Evolutionary conservation across 768 basidiomycete genomes (phyloP), one percentile per base, ranked within the genome.

Genomic region (Royoungia palumana): DNA sequence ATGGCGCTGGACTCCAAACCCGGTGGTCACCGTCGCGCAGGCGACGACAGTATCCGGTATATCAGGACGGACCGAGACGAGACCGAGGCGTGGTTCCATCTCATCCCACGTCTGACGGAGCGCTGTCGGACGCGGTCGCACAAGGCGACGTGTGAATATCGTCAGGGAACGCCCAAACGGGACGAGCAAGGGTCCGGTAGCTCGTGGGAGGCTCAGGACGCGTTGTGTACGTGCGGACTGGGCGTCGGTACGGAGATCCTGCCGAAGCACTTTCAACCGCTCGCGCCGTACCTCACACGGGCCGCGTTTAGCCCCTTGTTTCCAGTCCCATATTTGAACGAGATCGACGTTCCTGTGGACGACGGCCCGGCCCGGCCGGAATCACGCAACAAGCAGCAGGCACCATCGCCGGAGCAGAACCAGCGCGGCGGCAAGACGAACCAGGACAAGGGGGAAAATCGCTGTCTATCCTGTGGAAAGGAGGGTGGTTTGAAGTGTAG

Each of bases 121-220:
- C 74, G 78, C 14, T 81, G 79, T 50, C 74, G 79, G 22, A 69
- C 65, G 4, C 81, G 80, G 80, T 49, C 64, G 6, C 82, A 83
- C 78, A 79, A 57, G 21, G 38, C 24, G 63, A 59, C 21, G 55
- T 78, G 14, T 58, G 63, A n/a, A 2, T 53, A 28, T 47, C 66
- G 52, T 14, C 32, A 32, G 13, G 32, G 30, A 25, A 24, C 40
- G 6, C 16, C 25, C 4, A 69, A 72, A 16, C 60, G 64, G 24
- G 59, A 63, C 13, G 55, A 61, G 14, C 13, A 32, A 16, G 32
- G 55, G 41, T 10, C 75, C 74, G 0, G 53, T 75, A n/a, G 80
- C 52, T 35, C n/a, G 24, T 52, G 53, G 52, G 44, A 9, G 14
- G 12, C 5, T 6, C 43, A 35, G 34, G 43, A 25, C 16, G 47